Conservation (phyloP, 306 rosid species). For the Rosa chinensis region DNA sequence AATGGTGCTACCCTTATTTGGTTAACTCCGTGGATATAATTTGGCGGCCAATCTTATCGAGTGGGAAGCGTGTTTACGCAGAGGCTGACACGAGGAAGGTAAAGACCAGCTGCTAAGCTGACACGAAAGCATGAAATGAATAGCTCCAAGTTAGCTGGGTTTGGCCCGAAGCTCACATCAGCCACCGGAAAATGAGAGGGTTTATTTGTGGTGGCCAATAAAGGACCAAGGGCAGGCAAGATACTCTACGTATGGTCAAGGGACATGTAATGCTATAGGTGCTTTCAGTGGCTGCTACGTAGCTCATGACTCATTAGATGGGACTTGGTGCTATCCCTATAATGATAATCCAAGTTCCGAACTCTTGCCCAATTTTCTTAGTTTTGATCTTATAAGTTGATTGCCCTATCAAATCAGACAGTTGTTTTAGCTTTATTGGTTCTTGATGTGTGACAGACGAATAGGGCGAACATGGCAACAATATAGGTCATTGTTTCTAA, state of each 20-base stretch:
- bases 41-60: background rate
- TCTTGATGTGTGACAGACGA: no score
- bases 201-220: constrained; percentile 10
- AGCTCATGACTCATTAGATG: background rate
- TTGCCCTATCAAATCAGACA: no score
- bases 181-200: background rate
- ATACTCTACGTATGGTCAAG: background rate
- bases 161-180: background rate
- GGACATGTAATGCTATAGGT: background rate
- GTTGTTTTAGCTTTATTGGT: no score
- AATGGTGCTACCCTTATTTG: background rate
- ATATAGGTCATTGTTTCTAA: no score
- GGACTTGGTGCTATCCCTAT: background rate
- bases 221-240: background rate
- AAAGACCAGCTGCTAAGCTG: background rate
- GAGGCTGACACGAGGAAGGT: constrained; percentile 2
- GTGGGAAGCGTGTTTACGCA: background rate
- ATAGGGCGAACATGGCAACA: no score
- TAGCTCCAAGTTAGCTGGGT: background rate
- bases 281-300: background rate
- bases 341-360: background rate
- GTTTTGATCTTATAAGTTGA: no score
- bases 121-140: constrained; percentile 6
- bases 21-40: background rate
- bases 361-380: background rate